Base-by-base conservation (phyloP, 257 asterid species). In the Penstemon eatonii region DNA sequence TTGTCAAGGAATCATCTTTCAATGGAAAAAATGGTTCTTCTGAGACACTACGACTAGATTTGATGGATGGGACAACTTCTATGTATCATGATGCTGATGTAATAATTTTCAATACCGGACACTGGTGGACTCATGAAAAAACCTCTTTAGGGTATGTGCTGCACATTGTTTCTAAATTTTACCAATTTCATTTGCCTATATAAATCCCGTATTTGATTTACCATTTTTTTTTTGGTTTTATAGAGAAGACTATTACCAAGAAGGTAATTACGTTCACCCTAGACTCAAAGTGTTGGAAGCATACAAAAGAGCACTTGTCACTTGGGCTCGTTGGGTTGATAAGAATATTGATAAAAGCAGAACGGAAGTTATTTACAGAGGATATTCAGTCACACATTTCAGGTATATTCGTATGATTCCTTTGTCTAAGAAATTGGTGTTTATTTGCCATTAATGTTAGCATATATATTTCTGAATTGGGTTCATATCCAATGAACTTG, bases 91-190 rank as follows among this genome's bases (percentile, higher is more conserved):
- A 90, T 72, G 99, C 99, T 0, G 96, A 93, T 75, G 84, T 93
- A 11, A 58, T 93, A 6, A 79, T 93, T 69, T 93, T 93, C 80
- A 89, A 92, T 73, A 92, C 97, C 3, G 98, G 96, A 36, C 98
- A 92, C 68, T 92, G 98, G 98, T 90, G 98, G 98, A 92, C 98
- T 77, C 98, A 92, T 66, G 98, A 92, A 75, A 92, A 92, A 80
- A 92, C 96, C 53, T 86, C 97, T 54, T 86, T 79, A 47, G 98
- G 98, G 98, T 93, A 73, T 80, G 90, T 78, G 57, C 3, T 19
- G 15, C 6, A n/a, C 6, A 38, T 12, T 40, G 47, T 40, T 41
- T 40, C 33, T 25, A 25, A 25, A 18, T 40, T 71, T 54, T 39
- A 33, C 36, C 41, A 4, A n/a, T 8, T 46, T 62, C 46, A 9